phyloP scores from a whole-genome alignment of 75 land plant genomes.

The Selaginella moellendorffii region DNA sequence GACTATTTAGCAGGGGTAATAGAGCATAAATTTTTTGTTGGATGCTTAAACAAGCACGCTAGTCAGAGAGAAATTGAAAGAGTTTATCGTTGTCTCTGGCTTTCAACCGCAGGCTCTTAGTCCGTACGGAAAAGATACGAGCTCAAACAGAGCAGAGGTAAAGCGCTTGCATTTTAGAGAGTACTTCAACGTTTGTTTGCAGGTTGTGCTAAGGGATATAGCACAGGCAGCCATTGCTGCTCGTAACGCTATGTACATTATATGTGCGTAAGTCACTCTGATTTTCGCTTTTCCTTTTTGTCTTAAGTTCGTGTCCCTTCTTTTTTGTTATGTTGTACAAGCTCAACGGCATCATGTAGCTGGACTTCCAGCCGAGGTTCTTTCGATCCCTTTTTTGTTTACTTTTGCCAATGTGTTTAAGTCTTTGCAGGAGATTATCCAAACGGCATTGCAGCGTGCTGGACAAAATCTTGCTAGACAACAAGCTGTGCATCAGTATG shows the following conservation, averaged over 20 bases:
- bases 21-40: slow-evolving; percentile 93
- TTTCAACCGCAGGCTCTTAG: slow-evolving; percentile 55
- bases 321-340: too few species aligned
- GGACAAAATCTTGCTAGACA: too few species aligned
- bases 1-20: too few species aligned
- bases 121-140: slow-evolving; percentile 81
- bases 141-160: slow-evolving; percentile 74
- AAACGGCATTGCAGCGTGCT: too few species aligned
- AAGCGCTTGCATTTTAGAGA: slow-evolving; percentile 4
- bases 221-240: slow-evolving; percentile 80
- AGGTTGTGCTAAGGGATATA: slow-evolving; percentile 60
- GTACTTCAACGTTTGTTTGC: background rate
- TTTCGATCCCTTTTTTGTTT: too few species aligned
- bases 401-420: too few species aligned
- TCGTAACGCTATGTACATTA: slow-evolving; percentile 52
- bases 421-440: too few species aligned
- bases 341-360: too few species aligned
- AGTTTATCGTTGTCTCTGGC: background rate
- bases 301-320: background rate
- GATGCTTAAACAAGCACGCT: slow-evolving; percentile 76
- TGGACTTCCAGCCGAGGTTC: too few species aligned
- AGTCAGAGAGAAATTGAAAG: slow-evolving; percentile 62
- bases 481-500: too few species aligned
- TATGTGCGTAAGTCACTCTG: slow-evolving; percentile 74
- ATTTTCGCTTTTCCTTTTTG: too few species aligned